Conservation (phyloP, 208 protist species). For the Leishmania martiniquensis region DNA sequence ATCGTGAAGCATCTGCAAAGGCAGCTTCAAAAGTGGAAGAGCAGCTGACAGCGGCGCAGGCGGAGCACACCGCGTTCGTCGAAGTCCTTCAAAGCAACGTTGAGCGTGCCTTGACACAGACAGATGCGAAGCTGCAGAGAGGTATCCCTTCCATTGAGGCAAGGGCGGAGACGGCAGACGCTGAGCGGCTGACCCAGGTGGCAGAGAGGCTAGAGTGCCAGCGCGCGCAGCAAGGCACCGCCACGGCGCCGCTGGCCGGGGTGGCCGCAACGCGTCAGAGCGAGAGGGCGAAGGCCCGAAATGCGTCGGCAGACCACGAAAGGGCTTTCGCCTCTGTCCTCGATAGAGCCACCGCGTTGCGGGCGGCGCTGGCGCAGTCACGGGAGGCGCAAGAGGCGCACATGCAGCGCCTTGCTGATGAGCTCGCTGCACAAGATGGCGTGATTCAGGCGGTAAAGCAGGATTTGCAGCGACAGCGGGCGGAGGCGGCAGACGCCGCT, state of each 20-base stretch:
- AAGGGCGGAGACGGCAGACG: not conserved
- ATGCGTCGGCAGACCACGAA: not conserved
- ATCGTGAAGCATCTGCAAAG: not conserved
- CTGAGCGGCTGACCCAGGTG: not conserved
- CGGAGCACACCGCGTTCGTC: not conserved
- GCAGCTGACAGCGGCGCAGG: constrained; percentile 11
- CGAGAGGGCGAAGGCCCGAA: not conserved
- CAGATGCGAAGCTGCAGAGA: not conserved
- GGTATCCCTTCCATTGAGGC: not conserved
- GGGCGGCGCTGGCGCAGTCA: not conserved
- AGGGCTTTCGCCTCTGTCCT: not conserved
- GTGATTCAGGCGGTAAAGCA: not conserved
- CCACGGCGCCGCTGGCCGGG: constrained; percentile 6
- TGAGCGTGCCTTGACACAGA: constrained; percentile 1
- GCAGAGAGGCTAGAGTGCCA: not conserved
- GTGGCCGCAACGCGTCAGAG: not conserved
- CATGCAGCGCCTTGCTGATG: not conserved
- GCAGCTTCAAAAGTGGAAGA: not conserved
- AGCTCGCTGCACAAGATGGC: not conserved
- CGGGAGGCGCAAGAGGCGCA: not conserved
- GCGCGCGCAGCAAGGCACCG: not conserved
- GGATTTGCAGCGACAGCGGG: not conserved
- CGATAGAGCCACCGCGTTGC: not conserved
- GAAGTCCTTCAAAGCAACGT: not conserved
- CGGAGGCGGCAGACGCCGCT: not conserved